Base-by-base conservation (phyloP, 768 basidiomycete species). In the Suillus discolor region DNA sequence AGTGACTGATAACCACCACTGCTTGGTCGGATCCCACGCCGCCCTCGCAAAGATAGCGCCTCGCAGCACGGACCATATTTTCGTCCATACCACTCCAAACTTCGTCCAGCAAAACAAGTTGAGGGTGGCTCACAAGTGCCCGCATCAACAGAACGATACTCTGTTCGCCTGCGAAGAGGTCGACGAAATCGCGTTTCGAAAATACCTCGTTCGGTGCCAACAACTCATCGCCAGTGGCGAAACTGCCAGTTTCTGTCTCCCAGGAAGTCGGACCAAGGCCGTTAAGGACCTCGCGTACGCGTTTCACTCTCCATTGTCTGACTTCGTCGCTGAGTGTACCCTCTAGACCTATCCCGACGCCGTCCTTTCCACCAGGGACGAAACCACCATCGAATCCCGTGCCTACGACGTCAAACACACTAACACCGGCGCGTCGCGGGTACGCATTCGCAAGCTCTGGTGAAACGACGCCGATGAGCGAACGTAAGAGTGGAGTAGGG, bases 391-490 rank as follows among this genome's bases (percentile, higher is more conserved):
- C 89, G 71, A 95, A 98, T 1, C 96, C 97, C 0, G 95, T 94
- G 0, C 87, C 92, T 51, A 99, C 79, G 1, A 89, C 92, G 66
- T 97, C 90, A 82, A 87, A 87, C 0, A 93, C 92, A 28, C 79
- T 83, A 80, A 92, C 86, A 6, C 81, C 79, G 0, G 79, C 84
- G 71, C 89, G 83, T 23, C 93, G 78, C 1, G 97, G 97, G 75
- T 97, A 98, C 6, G 96, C 92, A 69, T 94, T 92, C 71, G 89
- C 91, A 64, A 98, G 83, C 76, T 99, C 97, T 0, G 97, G 97
- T 2, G 90, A 92, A 69, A 93, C 85, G 69, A 93, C 86, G 0
- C 95, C 94, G 67, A 95, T 89, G 39, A 84, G 82, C 4, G 84
- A 80, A 65, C 85, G 85, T 28, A 96, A 83, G 57, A 81, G 77